These are phyloP conservation scores for Mytilinidion resinicola DNA, from an alignment of 495 filamentous ascomycete species.

Conservation along the genomic window DNA sequence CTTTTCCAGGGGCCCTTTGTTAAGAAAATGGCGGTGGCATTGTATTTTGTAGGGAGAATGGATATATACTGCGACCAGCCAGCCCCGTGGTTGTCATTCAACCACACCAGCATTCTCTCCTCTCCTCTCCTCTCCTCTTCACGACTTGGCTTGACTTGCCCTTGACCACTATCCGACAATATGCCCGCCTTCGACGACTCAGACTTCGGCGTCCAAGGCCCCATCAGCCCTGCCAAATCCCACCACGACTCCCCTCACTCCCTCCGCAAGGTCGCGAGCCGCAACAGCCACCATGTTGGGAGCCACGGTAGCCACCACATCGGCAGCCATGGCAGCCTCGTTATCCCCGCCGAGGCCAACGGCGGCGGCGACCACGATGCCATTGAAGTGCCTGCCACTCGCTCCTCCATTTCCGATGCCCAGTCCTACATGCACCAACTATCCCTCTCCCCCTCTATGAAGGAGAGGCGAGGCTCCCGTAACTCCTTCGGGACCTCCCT, in stretches of 20 bases:
- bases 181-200: conserved; percentile 61
- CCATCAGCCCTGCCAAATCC: conserved; percentile 34
- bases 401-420: conserved; percentile 64
- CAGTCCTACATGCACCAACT: conserved; percentile 68
- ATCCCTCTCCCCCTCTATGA: conserved; percentile 59
- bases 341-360: conserved; percentile 42
- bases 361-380: conserved; percentile 38
- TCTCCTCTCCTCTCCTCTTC: not conserved
- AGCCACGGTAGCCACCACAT: conserved; percentile 23
- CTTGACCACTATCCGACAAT: conserved; percentile 28
- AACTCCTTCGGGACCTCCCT: conserved; percentile 76
- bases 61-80: no score
- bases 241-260: conserved; percentile 22
- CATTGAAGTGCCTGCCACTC: conserved; percentile 65
- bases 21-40: no score
- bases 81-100: not conserved
- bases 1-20: no score
- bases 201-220: conserved; percentile 43
- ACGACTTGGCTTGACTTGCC: no score
- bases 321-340: conserved; percentile 34
- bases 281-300: conserved; percentile 2
- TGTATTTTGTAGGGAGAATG: not conserved
- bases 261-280: conserved; percentile 26
- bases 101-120: not conserved
- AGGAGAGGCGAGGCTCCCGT: conserved; percentile 60